Conservation (phyloP, 2,329 filamentous ascomycete genomes). For the Beauveria bassiana region DNA sequence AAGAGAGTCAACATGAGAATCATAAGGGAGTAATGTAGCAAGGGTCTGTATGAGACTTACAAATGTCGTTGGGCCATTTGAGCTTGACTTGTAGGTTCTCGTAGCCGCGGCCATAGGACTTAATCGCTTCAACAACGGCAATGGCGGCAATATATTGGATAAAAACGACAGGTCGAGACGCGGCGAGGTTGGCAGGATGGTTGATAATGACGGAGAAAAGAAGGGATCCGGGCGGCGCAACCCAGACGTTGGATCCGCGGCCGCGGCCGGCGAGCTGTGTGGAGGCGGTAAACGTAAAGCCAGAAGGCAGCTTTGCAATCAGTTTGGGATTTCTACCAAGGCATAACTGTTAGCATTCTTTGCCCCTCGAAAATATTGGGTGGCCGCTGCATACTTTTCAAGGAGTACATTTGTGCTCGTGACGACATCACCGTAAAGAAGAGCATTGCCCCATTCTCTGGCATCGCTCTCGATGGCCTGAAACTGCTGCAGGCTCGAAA, state of each 20-base stretch:
- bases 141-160: constrained; percentile 89
- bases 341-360: constrained; percentile 28
- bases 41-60: constrained; percentile 31
- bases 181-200: constrained; percentile 66
- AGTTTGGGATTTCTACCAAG: constrained; percentile 62
- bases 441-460: constrained; percentile 62
- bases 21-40: too few species aligned
- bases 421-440: constrained; percentile 86
- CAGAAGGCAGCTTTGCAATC: constrained; percentile 67
- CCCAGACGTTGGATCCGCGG: constrained; percentile 88
- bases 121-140: constrained; percentile 76
- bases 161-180: constrained; percentile 76
- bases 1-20: constrained; percentile 20
- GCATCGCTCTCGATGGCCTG: constrained; percentile 48
- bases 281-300: constrained; percentile 83
- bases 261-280: constrained; percentile 84
- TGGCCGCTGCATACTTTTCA: constrained; percentile 57
- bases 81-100: constrained; percentile 69
- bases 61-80: constrained; percentile 98
- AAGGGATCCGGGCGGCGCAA: constrained; percentile 77
- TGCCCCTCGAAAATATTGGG: too few species aligned
- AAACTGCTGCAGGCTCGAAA: constrained; percentile 61
- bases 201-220: constrained; percentile 86
- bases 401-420: constrained; percentile 91
- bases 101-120: constrained; percentile 71